Evolutionary conservation across 192 early-diverging fungal genomes (phyloP), one percentile per base, ranked within the genome.

Genomic region (Coemansia pectinata): DNA sequence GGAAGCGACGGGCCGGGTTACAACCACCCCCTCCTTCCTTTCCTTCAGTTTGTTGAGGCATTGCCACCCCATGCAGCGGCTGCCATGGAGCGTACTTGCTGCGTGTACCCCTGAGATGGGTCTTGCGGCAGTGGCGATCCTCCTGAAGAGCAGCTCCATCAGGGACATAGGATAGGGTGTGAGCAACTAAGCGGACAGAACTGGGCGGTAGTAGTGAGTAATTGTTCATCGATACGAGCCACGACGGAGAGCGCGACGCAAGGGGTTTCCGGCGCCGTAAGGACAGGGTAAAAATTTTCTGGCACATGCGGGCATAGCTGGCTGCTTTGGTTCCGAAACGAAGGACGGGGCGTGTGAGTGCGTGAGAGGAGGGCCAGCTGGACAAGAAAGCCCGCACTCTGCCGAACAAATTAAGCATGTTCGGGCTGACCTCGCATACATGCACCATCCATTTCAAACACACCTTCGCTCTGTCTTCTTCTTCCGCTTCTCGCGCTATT

Each of bases 341-440:
- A 5, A 12, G 23, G 52, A 29, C n/a, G 52, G 52, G 52, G 25
- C 21, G 52, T 50, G 48, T 10, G 48, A 50, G 48, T 11, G 45
- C 45, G 45, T 52, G 50, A 52, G 50, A 52, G 50, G 50, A 47
- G 3, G 11, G 52, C 45, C 45, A 48, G 45, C 45, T 17, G 52
- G 52, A n/a, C 52, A 55, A 29, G 47, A 48, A 55, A 25, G 25
- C 52, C 52, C 52, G 52, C 52, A 29, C 52, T 55, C 23, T 55
- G 52, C 52, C 52, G 52, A 55, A n/a, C 25, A 55, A 55, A 55
- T 55, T 55, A 55, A 55, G 52, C 52, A 55, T 55, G 52, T 29
- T 27, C 25, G 52, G 52, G 52, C 52, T 55, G 52, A 55, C 52
- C 52, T 55, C 10, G 25, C 52, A 55, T 55, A 55, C 27, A 25